Evolutionary conservation across 176 grass and related monocot species (phyloP), one percentile per base, ranked within the genome.

Genomic region (Cenchrus americanus): DNA sequence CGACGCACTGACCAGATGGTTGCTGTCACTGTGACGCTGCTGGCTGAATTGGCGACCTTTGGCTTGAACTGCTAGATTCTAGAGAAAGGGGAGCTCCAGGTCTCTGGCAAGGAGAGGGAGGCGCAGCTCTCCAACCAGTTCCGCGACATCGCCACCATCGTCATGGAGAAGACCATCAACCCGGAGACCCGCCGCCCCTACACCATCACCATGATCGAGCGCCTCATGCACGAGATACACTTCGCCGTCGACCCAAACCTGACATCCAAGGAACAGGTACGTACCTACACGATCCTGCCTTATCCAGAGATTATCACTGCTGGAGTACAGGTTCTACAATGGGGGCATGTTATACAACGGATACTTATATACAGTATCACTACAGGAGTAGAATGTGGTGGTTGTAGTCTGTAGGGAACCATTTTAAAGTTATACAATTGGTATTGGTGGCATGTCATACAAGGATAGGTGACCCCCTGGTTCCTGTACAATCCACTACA

Each of bases 11-110:
- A 37, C 2, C 34, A 7, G 52, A 54, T 54, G 15, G 15, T 54
- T 18, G 14, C 49, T 51, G 49, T 51, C 49, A 51, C 49, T 51
- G 49, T 51, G 49, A 32, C 24, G 24, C 7, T 5, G 8, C 50
- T 40, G 15, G 1, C 15, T 14, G 2, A 1, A 41, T 44, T 61
- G 34, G 0, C 1, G 14, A 4, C 11, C 1, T 17, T 13, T 10
- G 10, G 72, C 26, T 73, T 14, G 34, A 37, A 37, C 17, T 70
- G 34, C 41, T 60, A 91, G 92, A 94, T 94, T 70, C 74, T 98
- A 68, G 96, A 95, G 34, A 98, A 98, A 87, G 96, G 95, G 63
- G 96, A 98, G 91, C 92, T 98, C 59, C 95, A 98, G 89, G 93
- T 98, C 52, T 94, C 93, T 41, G 96, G 96, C 59, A 98, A 98